phyloP scores from a whole-genome alignment of 2,329 filamentous ascomycete species.

The Lasiodiplodia citricola region DNA sequence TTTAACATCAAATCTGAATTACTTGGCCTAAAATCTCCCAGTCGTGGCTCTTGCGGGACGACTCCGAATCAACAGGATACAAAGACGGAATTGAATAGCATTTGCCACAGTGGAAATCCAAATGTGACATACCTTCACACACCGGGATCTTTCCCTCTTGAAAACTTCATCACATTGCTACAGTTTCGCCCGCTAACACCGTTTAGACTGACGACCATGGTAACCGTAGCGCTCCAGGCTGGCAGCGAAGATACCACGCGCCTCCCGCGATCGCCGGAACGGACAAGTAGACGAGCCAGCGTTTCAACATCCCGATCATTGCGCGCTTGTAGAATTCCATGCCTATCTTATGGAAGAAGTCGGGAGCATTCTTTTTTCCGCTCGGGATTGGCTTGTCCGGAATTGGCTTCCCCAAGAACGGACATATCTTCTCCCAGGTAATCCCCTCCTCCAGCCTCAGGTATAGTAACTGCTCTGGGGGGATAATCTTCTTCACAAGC shows the following conservation, averaged over 20 bases:
- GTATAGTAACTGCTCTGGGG: constrained; percentile 36
- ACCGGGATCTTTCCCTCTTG: not conserved
- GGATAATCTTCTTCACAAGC: constrained; percentile 31
- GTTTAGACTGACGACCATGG: not conserved
- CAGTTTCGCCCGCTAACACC: not conserved
- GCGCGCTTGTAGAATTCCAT: not conserved
- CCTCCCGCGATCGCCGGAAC: not conserved
- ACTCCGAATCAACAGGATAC: not conserved
- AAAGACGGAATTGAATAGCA: not conserved
- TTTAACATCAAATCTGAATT: not conserved
- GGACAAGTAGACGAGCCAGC: not conserved
- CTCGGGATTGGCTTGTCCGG: constrained; percentile 30
- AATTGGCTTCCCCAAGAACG: constrained; percentile 34
- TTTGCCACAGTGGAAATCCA: not conserved
- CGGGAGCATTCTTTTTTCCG: not conserved
- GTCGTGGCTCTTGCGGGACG: not conserved
- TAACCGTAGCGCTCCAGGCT: not conserved
- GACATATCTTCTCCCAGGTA: constrained; percentile 38
- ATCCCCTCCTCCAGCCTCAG: constrained; percentile 32
- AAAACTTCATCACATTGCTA: not conserved
- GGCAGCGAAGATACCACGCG: not conserved
- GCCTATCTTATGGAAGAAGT: not conserved
- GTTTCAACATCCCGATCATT: not conserved
- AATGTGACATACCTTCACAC: not conserved
- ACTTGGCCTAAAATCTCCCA: not conserved